phyloP scores from a whole-genome alignment of 2,329 filamentous ascomycete species.

The Venturia nashicola region DNA sequence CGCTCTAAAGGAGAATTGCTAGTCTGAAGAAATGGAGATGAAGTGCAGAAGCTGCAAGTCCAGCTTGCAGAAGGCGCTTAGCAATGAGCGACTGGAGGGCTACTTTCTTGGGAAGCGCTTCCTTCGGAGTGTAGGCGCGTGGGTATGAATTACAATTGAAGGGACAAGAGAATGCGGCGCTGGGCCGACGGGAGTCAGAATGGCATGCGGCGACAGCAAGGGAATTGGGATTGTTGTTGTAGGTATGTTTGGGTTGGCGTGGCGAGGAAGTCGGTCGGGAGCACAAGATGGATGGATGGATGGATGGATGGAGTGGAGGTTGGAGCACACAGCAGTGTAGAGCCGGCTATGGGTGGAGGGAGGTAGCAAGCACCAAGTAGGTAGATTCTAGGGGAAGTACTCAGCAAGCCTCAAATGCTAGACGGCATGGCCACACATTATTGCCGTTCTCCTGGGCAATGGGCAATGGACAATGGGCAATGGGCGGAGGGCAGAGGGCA shows the following conservation, averaged over 20 bases:
- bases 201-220: background rate
- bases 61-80: slow-evolving; percentile 3
- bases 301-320: background rate
- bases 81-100: background rate
- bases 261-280: background rate
- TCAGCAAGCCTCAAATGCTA: background rate
- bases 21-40: background rate
- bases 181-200: background rate
- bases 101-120: background rate
- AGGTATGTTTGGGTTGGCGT: background rate
- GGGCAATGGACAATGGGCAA: too few species aligned
- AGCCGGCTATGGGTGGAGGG: too few species aligned
- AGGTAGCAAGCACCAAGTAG: background rate
- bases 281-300: too few species aligned
- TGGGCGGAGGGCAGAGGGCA: too few species aligned
- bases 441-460: background rate
- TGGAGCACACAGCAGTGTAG: too few species aligned
- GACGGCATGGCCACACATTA: background rate
- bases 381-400: background rate
- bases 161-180: background rate
- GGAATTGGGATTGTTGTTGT: background rate
- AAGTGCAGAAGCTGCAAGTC: background rate
- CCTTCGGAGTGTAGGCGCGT: background rate
- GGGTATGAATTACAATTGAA: background rate
- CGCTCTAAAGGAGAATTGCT: background rate